phyloP scores from a whole-genome alignment of 1,284 basidiomycete genomes.

The Pisolithus thermaeus region DNA sequence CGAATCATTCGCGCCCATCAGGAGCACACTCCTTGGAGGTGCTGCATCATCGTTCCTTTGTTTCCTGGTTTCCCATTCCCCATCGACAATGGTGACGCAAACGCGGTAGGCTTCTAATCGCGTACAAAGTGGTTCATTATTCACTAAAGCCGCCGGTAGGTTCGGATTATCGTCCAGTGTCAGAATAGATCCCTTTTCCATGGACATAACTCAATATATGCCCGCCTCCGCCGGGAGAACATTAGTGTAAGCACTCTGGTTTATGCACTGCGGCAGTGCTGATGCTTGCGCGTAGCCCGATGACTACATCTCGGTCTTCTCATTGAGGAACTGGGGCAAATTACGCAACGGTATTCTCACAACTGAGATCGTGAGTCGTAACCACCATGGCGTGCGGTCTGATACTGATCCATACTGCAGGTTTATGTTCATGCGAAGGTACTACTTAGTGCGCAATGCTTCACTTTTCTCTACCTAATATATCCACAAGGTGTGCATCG shows the following conservation, averaged over 20 bases:
- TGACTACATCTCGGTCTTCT: constrained; percentile 91
- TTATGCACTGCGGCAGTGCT: constrained; percentile 2
- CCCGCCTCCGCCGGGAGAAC: constrained; percentile 78
- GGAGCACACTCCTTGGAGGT: constrained; percentile 83
- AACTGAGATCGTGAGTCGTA: constrained; percentile 72
- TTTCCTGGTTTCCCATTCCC: constrained; percentile 94
- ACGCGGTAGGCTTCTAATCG: constrained; percentile 53
- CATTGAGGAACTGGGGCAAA: constrained; percentile 91
- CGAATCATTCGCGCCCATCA: constrained; percentile 88
- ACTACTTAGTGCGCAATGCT: background rate
- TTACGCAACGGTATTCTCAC: constrained; percentile 80
- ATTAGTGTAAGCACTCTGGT: constrained; percentile 63
- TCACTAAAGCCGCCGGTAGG: constrained; percentile 35
- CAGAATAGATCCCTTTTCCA: constrained; percentile 88
- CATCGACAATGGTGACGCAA: constrained; percentile 89
- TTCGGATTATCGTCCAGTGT: constrained; percentile 90
- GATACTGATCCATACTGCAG: constrained; percentile 29
- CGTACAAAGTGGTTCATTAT: background rate
- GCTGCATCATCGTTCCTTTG: constrained; percentile 89
- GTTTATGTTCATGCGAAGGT: constrained; percentile 88
- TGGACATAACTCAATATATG: constrained; percentile 91
- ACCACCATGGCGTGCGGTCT: background rate
- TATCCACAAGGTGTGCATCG: constrained; percentile 64
- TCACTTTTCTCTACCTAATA: background rate
- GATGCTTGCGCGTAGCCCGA: constrained; percentile 58